phyloP scores from a whole-genome alignment of 306 rosid species.

The Inga leiocalycina region DNA sequence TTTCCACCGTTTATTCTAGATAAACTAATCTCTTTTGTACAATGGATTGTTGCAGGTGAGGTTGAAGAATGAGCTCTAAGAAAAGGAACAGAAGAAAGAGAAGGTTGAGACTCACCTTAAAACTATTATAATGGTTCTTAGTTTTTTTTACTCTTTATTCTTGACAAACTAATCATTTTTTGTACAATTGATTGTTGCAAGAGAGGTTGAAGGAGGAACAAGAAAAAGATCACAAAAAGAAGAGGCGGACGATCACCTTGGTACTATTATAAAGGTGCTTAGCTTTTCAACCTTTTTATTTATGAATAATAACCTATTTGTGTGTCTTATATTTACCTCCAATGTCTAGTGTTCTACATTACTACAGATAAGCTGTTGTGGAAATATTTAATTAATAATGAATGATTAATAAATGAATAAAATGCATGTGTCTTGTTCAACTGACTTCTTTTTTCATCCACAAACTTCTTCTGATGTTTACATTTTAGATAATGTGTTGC shows the following conservation, averaged over 20 bases:
- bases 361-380: background rate
- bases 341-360: background rate
- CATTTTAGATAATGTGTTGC: slow-evolving; percentile 20
- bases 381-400: too few species aligned
- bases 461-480: slow-evolving; percentile 1
- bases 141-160: too few species aligned
- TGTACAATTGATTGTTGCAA: background rate
- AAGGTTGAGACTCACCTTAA: too few species aligned
- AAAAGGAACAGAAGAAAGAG: too few species aligned
- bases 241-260: slow-evolving; percentile 74
- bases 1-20: background rate
- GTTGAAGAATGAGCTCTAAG: too few species aligned
- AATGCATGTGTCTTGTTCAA: slow-evolving; percentile 9
- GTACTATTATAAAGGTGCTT: slow-evolving; percentile 67
- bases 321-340: too few species aligned
- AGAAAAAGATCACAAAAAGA: slow-evolving; percentile 41
- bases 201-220: background rate
- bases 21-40: too few species aligned
- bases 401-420: too few species aligned
- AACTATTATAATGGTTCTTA: too few species aligned
- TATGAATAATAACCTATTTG: too few species aligned
- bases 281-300: slow-evolving; percentile 8
- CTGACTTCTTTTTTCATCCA: slow-evolving; percentile 6
- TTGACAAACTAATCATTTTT: background rate
- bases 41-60: too few species aligned